Evolutionary conservation across 106 monocot genomes (phyloP).

Genomic region (Dactylorhiza incarnata): DNA sequence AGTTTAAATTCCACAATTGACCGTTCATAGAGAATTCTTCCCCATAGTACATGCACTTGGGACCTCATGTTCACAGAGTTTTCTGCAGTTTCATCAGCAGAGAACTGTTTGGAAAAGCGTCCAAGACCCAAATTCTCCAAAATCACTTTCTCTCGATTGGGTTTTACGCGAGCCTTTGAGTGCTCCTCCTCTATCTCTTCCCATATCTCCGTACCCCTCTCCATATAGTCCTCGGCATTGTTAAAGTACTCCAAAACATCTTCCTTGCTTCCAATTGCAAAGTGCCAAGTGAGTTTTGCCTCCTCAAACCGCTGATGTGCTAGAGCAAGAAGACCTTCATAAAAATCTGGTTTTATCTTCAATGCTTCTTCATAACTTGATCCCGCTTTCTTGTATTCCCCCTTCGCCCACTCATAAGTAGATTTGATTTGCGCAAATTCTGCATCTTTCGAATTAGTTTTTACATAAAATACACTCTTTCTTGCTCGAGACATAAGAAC

Average conservation of each 20-base stretch:
- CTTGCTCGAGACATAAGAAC: conserved; percentile 89
- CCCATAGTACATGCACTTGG: conserved; percentile 78
- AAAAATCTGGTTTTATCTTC: conserved; percentile 75
- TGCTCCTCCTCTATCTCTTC: conserved; percentile 59
- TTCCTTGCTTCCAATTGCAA: conserved; percentile 38
- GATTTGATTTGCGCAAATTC: conserved; percentile 39
- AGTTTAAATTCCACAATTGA: conserved; percentile 84
- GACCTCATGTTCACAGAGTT: conserved; percentile 60
- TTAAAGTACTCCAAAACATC: conserved; percentile 63
- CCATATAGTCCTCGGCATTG: conserved; percentile 79
- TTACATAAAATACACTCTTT: conserved; percentile 47
- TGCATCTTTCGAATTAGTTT: conserved; percentile 43
- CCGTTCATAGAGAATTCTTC: conserved; percentile 80
- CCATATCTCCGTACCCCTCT: conserved; percentile 81
- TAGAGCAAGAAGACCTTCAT: conserved; percentile 72
- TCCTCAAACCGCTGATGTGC: conserved; percentile 78
- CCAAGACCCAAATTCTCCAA: conserved; percentile 58
- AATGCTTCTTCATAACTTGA: conserved; percentile 73
- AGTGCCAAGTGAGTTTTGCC: conserved; percentile 84
- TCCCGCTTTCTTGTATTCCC: conserved; percentile 66
- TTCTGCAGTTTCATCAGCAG: conserved; percentile 70
- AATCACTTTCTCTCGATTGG: conserved; percentile 45
- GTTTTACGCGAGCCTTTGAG: conserved; percentile 39
- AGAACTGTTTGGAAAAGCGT: conserved; percentile 36
- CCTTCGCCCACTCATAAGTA: conserved; percentile 65